phyloP scores from a whole-genome alignment of 345 rosid species.

The Gossypium mustelinum region DNA sequence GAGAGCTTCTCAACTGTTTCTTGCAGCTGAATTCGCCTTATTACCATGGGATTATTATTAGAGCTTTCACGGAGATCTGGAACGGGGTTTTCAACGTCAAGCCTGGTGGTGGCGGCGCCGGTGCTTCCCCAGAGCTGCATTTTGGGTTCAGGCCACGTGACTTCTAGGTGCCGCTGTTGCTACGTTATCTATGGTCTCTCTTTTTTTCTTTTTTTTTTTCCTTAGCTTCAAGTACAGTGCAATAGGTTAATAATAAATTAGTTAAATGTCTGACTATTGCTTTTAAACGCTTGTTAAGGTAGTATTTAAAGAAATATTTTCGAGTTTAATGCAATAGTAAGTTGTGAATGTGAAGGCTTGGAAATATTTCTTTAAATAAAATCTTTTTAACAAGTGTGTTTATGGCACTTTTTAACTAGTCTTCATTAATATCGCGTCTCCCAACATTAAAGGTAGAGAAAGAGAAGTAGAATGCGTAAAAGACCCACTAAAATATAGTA shows the following conservation, averaged over 20 bases:
- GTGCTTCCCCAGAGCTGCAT: conserved; percentile 9
- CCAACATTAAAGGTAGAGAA: neutral
- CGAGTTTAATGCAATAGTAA: neutral
- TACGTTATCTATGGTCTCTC: neutral
- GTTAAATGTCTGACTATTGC: neutral
- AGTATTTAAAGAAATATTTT: conserved; percentile 12
- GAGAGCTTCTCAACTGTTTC: conserved; percentile 80
- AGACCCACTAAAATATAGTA: neutral
- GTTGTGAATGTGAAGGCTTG: neutral
- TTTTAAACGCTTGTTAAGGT: neutral
- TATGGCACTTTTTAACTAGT: neutral
- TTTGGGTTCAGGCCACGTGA: conserved; percentile 27
- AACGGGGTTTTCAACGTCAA: conserved; percentile 61
- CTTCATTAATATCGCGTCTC: neutral
- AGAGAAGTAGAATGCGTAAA: neutral
- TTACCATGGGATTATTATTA: conserved; percentile 70
- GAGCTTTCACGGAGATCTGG: conserved; percentile 96
- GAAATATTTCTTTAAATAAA: conserved; percentile 16
- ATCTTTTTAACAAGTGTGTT: neutral
- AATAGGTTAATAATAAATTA: conserved; percentile 5
- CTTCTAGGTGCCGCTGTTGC: conserved; percentile 1
- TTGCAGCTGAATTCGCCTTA: conserved; percentile 74
- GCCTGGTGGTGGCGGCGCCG: neutral
- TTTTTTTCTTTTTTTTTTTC: neutral
- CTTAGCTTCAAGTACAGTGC: neutral